A percentile compares a stretch with the other conserved stretches of the same genome.
Conservation (phyloP, 2,329 filamentous ascomycete species). For the Fusarium cicatricum region DNA sequence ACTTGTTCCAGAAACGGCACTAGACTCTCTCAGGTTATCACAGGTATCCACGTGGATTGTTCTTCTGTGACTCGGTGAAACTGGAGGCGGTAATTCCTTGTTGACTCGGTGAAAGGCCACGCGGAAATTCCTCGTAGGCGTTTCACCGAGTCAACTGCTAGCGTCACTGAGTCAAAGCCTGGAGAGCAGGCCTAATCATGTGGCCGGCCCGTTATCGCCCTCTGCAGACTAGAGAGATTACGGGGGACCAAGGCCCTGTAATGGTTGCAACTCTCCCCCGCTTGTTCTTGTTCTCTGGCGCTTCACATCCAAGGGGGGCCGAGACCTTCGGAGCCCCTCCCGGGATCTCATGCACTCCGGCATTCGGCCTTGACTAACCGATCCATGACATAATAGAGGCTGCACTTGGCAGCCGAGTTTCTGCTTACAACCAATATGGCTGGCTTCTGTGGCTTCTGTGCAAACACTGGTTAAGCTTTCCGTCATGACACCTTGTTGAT, state of each 20-base stretch:
- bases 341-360: neutral
- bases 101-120: constrained; percentile 29
- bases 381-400: neutral
- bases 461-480: neutral
- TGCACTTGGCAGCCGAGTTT: neutral
- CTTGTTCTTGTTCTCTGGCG: too few species aligned
- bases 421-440: too few species aligned
- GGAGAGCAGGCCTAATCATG: neutral
- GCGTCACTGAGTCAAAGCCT: neutral
- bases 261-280: constrained; percentile 5
- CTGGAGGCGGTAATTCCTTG: neutral
- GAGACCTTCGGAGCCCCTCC: neutral
- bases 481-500: constrained; percentile 1
- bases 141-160: constrained; percentile 27
- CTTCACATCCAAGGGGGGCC: neutral
- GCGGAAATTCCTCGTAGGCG: constrained; percentile 4
- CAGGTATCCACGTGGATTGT: neutral
- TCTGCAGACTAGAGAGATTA: too few species aligned
- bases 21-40: constrained; percentile 2
- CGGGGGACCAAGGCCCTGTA: neutral
- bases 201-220: constrained; percentile 12
- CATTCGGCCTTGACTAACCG: neutral
- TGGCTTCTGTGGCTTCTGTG: neutral
- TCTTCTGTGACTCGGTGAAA: neutral
- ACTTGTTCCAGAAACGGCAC: constrained; percentile 7